Base-by-base conservation (phyloP, 108 stramenopile species). In the Nannochloropsis oceanica region DNA sequence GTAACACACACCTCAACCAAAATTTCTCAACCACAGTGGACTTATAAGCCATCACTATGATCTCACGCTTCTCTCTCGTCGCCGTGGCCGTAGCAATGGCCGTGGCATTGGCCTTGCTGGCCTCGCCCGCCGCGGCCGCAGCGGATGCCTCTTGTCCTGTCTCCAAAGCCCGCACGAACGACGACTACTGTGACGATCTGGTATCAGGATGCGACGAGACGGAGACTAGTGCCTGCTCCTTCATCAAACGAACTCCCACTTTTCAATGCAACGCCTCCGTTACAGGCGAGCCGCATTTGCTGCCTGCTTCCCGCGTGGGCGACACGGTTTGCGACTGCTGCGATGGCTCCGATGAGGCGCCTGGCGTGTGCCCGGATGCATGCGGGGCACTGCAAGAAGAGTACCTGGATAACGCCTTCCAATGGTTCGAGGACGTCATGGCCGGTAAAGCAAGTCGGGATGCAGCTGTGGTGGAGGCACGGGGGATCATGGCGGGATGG, bases 281-380 rank as follows among this genome's bases (percentile, higher is more conserved):
- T 7, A 73, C 59, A 5, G 59, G 59, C 59, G 59, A 73, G 59
- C 59, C 59, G 59, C 59, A 73, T 73, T 73, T 73, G 59, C 34
- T 92, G 13, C 90, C 92, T 7, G 79, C 90, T 20, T 91, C 90
- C 7, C 89, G 91, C 24, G 91, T 92, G 12, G 89, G 88, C 0
- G 92, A 92, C 59, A 88, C 87, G 11, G 81, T 92, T 34, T 92
- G 92, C 88, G 92, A 92, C 89, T 92, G 92, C 89, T 92, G 92
- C 86, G 92, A 92, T 79, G 92, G 91, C 8, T 79, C 85, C 79
- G 92, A 92, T 79, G 92, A 92, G 81, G 22, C 43, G 43, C 25
- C 9, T 10, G 84, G 84, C 79, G 12, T 11, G 25, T 91, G 90
- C 79, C 13, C 82, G 80, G 27, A 85, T 14, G 84, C 85, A 7